Percentiles rank a stretch among this genome's conserved stretches.
Conservation (phyloP, 305 asterid species). For the Striga hermonthica region DNA sequence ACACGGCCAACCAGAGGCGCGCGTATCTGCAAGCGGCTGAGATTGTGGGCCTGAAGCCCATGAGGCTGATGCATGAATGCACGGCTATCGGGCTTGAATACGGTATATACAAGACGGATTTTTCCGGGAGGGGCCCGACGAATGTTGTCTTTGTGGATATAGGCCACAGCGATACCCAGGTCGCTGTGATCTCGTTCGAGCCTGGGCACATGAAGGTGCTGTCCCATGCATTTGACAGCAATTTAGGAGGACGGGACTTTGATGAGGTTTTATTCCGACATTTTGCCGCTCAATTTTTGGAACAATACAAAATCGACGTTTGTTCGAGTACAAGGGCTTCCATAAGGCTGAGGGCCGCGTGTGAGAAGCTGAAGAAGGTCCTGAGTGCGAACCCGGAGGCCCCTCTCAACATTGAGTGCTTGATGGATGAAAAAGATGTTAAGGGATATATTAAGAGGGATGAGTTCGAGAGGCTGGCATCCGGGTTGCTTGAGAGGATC, state of each 20-base stretch:
- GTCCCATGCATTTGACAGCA: slow-evolving; percentile 84
- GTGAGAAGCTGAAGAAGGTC: slow-evolving; percentile 91
- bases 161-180: slow-evolving; percentile 88
- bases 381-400: slow-evolving; percentile 94
- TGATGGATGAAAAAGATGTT: slow-evolving; percentile 96
- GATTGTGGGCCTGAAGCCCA: slow-evolving; percentile 87
- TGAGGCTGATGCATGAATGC: slow-evolving; percentile 81
- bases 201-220: slow-evolving; percentile 85
- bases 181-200: slow-evolving; percentile 81
- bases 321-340: slow-evolving; percentile 89
- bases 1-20: slow-evolving; percentile 89
- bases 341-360: slow-evolving; percentile 80
- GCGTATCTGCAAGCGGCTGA: slow-evolving; percentile 93
- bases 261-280: slow-evolving; percentile 87
- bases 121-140: slow-evolving; percentile 72
- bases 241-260: slow-evolving; percentile 89
- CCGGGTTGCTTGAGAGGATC: slow-evolving; percentile 84
- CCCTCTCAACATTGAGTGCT: slow-evolving; percentile 86
- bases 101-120: slow-evolving; percentile 92
- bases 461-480: slow-evolving; percentile 77
- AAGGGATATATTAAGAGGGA: slow-evolving; percentile 82
- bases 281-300: slow-evolving; percentile 86
- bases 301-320: slow-evolving; percentile 84
- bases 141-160: slow-evolving; percentile 87
- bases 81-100: slow-evolving; percentile 95